Evolutionary conservation across 345 rosid genomes (phyloP).

Genomic region (Pseudoturritis turrita): DNA sequence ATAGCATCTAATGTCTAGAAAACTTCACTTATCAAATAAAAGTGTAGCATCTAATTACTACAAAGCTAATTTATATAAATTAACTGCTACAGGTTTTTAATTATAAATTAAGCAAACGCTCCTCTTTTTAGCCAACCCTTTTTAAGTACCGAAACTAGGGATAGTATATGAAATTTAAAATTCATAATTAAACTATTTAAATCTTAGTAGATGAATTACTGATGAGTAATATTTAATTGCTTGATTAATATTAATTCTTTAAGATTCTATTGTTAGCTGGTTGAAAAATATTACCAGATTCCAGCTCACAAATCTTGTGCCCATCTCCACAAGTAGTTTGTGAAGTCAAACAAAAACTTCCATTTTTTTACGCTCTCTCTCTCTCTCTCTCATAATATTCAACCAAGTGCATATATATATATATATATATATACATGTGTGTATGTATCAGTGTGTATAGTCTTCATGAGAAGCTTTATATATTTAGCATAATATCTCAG

Average conservation of each 20-base stretch:
- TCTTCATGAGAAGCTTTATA: conserved; percentile 12
- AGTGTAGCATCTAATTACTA: not conserved
- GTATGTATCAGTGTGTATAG: not conserved
- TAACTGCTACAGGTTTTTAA: not conserved
- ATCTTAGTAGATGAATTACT: not conserved
- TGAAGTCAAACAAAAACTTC: conserved; percentile 33
- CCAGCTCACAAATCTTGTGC: conserved; percentile 20
- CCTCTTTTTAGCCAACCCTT: not conserved
- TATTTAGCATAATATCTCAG: conserved; percentile 10
- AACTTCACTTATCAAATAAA: not conserved
- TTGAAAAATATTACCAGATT: conserved; percentile 3
- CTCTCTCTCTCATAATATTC: conserved; percentile 17
- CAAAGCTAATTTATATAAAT: not conserved
- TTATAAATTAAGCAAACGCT: not conserved
- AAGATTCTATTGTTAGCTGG: not conserved
- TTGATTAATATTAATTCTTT: not conserved
- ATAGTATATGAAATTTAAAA: not conserved
- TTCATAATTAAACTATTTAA: not conserved
- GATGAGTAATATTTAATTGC: not conserved
- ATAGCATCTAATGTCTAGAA: not conserved
- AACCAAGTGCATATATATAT: conserved; percentile 6
- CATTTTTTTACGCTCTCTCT: not conserved
- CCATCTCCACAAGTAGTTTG: conserved; percentile 31
- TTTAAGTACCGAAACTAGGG: not conserved
- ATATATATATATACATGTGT: conserved; percentile 5